Evolutionary conservation across 768 basidiomycete species (phyloP).

Genomic region (Lactifluus volemus): DNA sequence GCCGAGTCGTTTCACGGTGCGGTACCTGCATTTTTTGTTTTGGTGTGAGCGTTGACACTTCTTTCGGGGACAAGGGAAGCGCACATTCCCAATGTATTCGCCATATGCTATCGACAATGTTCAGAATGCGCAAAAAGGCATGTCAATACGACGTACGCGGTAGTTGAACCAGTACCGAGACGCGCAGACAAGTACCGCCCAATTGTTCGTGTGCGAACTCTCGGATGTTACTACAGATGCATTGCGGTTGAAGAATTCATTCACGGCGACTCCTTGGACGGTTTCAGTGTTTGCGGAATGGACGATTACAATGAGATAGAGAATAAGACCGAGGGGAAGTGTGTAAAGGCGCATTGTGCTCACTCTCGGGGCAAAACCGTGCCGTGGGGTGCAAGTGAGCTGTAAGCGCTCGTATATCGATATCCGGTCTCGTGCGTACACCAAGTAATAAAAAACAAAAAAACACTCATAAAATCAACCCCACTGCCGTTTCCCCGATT

Average conservation of each 20-base stretch:
- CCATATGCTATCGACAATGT: slow-evolving; percentile 72
- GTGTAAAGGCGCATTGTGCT: not conserved
- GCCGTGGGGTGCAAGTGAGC: not conserved
- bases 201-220: slow-evolving; percentile 82
- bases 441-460: not conserved
- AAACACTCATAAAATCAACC: not conserved
- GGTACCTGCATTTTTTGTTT: slow-evolving; percentile 54
- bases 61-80: slow-evolving; percentile 16
- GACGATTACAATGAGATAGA: not conserved
- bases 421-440: not conserved
- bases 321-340: not conserved
- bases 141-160: slow-evolving; percentile 47
- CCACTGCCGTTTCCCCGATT: slow-evolving; percentile 1
- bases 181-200: slow-evolving; percentile 94
- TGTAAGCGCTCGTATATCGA: not conserved
- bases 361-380: too few species aligned
- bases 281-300: not conserved
- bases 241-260: slow-evolving; percentile 6
- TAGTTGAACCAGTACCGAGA: slow-evolving; percentile 99
- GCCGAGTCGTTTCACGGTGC: slow-evolving; percentile 94
- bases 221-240: slow-evolving; percentile 7
- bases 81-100: slow-evolving; percentile 94
- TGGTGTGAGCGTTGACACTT: not conserved
- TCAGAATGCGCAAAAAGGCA: not conserved
- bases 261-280: not conserved